These are phyloP conservation scores for Russula foetens DNA, from an alignment of 768 basidiomycete genomes.

Conservation along the genomic window DNA sequence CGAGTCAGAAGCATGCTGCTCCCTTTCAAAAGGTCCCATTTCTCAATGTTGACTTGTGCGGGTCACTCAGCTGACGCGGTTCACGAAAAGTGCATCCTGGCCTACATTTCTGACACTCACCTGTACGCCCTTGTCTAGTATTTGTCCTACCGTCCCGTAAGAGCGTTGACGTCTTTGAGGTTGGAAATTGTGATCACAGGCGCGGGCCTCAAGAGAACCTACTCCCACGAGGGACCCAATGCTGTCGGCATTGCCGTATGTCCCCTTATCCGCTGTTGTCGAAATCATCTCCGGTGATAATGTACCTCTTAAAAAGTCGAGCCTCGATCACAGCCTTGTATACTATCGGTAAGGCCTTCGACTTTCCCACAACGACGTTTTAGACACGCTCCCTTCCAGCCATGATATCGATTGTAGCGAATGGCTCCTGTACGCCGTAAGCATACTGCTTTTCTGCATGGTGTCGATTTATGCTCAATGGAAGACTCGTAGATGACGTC, in stretches of 20 bases:
- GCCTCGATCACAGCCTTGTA: no score
- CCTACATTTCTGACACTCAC: neutral
- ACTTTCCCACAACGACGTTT: no score
- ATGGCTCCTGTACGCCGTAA: constrained; percentile 39
- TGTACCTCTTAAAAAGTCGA: no score
- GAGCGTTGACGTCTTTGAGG: constrained; percentile 11
- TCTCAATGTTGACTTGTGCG: no score
- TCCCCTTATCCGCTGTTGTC: neutral
- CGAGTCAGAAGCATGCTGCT: no score
- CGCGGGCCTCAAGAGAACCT: constrained; percentile 24
- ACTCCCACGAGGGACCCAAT: constrained; percentile 33
- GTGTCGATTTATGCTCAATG: no score
- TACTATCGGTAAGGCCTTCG: no score
- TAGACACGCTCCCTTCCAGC: constrained; percentile 30
- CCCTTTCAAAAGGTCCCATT: no score
- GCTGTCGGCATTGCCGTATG: constrained; percentile 53
- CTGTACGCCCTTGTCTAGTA: neutral
- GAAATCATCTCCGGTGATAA: no score
- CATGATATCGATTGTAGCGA: constrained; percentile 69
- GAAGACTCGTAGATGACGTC: neutral
- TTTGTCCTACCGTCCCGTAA: neutral
- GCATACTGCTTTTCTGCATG: no score
- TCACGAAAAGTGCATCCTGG: no score
- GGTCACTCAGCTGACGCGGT: no score
- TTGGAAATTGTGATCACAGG: neutral